Conservation (phyloP, 768 basidiomycete species). For the Lepiota subincarnata region DNA sequence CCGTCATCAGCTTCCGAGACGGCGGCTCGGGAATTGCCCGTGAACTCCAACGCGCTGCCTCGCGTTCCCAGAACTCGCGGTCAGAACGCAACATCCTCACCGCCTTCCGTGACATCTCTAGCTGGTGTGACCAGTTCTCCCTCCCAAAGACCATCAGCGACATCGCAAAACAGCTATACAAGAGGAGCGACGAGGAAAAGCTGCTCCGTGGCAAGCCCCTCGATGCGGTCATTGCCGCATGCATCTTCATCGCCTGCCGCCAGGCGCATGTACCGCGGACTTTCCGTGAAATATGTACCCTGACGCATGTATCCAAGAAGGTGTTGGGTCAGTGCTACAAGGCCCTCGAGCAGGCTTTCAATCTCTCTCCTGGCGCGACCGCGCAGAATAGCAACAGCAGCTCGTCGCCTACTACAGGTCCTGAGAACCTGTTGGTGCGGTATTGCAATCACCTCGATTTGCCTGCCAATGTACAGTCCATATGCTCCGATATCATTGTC, state of each 20-base stretch:
- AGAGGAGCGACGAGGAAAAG: slow-evolving; percentile 95
- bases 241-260: slow-evolving; percentile 96
- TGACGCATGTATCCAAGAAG: slow-evolving; percentile 94
- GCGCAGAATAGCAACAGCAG: slow-evolving; percentile 39
- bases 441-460: slow-evolving; percentile 93
- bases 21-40: slow-evolving; percentile 90
- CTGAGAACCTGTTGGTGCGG: slow-evolving; percentile 85
- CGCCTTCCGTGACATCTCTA: slow-evolving; percentile 88
- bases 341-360: slow-evolving; percentile 84
- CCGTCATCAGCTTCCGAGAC: slow-evolving; percentile 92
- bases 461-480: slow-evolving; percentile 75
- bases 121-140: slow-evolving; percentile 94
- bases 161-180: slow-evolving; percentile 95
- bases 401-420: slow-evolving; percentile 52
- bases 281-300: slow-evolving; percentile 92
- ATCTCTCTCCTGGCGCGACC: slow-evolving; percentile 77
- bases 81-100: slow-evolving; percentile 81
- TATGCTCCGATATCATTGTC: slow-evolving; percentile 79
- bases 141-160: slow-evolving; percentile 92
- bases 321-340: slow-evolving; percentile 91
- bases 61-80: slow-evolving; percentile 72
- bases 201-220: slow-evolving; percentile 86
- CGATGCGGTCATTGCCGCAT: slow-evolving; percentile 93
- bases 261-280: slow-evolving; percentile 95
- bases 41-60: slow-evolving; percentile 89